Evolutionary conservation across 148 eudicot species (phyloP).

Genomic region (Heliosperma pusillum): DNA sequence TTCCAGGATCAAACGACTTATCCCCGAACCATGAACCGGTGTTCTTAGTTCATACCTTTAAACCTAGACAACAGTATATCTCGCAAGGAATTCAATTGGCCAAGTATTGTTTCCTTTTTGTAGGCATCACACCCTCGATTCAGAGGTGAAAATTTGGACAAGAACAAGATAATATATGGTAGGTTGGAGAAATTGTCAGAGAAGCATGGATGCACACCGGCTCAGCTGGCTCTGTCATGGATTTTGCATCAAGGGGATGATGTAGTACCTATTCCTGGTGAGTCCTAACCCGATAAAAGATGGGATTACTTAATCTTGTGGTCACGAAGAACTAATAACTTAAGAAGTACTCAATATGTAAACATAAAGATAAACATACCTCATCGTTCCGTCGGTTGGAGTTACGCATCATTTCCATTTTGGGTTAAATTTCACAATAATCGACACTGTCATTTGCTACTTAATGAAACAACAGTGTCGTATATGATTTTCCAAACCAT

Average conservation of each 20-base stretch:
- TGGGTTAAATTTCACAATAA: too few relatives aligned
- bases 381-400: too few relatives aligned
- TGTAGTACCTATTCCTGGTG: constrained; percentile 52
- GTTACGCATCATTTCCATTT: too few relatives aligned
- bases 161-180: constrained; percentile 57
- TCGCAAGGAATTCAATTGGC: neutral
- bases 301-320: too few relatives aligned
- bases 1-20: too few relatives aligned
- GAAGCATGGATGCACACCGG: constrained; percentile 58
- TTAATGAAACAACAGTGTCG: too few relatives aligned
- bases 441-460: too few relatives aligned
- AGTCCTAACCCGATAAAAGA: constrained; percentile 15
- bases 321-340: too few relatives aligned
- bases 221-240: constrained; percentile 83
- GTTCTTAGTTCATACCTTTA: neutral
- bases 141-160: constrained; percentile 50
- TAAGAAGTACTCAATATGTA: too few relatives aligned
- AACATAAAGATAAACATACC: too few relatives aligned
- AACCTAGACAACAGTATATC: neutral
- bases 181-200: constrained; percentile 47
- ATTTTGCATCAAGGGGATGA: constrained; percentile 72
- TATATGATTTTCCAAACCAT: too few relatives aligned
- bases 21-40: neutral
- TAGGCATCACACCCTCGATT: constrained; percentile 59
- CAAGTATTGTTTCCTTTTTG: neutral